Evolutionary conservation across 495 filamentous ascomycete species (phyloP).

Genomic region (Aspergillus ostianus): DNA sequence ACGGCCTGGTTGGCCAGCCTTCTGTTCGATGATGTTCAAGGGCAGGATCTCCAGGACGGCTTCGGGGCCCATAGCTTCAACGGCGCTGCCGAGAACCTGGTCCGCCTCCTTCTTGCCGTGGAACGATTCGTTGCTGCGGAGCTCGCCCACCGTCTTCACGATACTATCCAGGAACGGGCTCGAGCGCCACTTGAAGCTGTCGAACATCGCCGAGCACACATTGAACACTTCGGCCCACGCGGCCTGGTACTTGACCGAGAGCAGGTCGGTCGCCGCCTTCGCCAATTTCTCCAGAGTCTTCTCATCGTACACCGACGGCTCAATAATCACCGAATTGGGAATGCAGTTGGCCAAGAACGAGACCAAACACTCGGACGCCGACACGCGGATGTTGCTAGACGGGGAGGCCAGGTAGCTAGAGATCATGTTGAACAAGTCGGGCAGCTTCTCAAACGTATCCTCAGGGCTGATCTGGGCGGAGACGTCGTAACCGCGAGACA

Average conservation of each 20-base stretch:
- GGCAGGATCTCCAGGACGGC: slow-evolving; percentile 76
- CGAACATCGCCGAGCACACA: slow-evolving; percentile 82
- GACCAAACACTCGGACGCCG: slow-evolving; percentile 90
- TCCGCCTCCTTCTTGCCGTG: slow-evolving; percentile 94
- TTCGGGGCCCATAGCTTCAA: slow-evolving; percentile 84
- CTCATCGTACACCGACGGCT: slow-evolving; percentile 86
- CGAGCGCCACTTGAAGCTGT: slow-evolving; percentile 80
- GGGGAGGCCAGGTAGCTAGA: slow-evolving; percentile 78
- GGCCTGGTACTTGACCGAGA: slow-evolving; percentile 86
- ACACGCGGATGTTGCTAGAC: slow-evolving; percentile 87
- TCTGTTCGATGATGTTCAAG: slow-evolving; percentile 76
- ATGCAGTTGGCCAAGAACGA: slow-evolving; percentile 89
- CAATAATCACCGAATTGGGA: slow-evolving; percentile 72
- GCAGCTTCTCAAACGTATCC: slow-evolving; percentile 85
- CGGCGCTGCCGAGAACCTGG: slow-evolving; percentile 78
- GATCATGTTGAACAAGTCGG: slow-evolving; percentile 74
- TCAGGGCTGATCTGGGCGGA: slow-evolving; percentile 80
- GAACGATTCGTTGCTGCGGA: slow-evolving; percentile 86
- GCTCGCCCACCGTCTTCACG: slow-evolving; percentile 76
- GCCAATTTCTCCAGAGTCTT: slow-evolving; percentile 76
- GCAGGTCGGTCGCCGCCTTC: slow-evolving; percentile 61
- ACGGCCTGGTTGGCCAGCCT: slow-evolving; percentile 72
- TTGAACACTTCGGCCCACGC: slow-evolving; percentile 97
- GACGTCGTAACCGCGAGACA: slow-evolving; percentile 92
- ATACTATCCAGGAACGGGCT: slow-evolving; percentile 71